These are phyloP conservation scores for Nectriaceae sp. DNA, from an alignment of 2,329 filamentous ascomycete species.

Conservation along the genomic window DNA sequence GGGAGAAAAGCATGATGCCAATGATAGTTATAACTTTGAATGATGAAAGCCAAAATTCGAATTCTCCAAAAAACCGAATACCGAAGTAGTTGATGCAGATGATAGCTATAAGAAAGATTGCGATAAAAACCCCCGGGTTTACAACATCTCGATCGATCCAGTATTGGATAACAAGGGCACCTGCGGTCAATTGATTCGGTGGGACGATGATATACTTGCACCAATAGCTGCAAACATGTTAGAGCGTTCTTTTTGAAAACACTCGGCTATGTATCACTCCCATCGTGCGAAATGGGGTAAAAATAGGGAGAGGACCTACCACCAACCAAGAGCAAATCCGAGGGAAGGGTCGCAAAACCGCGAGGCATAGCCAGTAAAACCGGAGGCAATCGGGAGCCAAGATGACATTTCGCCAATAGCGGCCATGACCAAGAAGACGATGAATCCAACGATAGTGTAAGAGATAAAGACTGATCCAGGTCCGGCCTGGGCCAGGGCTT, in stretches of 20 bases:
- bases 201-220: conserved; percentile 84
- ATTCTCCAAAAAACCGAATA: conserved; percentile 68
- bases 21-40: conserved; percentile 71
- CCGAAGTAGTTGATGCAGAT: conserved; percentile 69
- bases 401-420: conserved; percentile 83
- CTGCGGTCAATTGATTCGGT: conserved; percentile 81
- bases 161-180: conserved; percentile 76
- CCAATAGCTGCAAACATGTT: no score
- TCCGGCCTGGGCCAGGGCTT: conserved; percentile 53
- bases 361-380: conserved; percentile 80
- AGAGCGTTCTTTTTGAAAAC: no score
- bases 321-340: conserved; percentile 77
- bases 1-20: conserved; percentile 64
- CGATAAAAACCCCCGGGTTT: conserved; percentile 79
- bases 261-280: no score
- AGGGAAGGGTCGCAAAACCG: conserved; percentile 80
- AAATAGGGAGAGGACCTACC: conserved; percentile 44
- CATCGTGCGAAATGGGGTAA: no score
- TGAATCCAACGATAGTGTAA: conserved; percentile 67
- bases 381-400: conserved; percentile 77
- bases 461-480: conserved; percentile 72
- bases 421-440: conserved; percentile 82
- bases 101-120: conserved; percentile 66
- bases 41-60: conserved; percentile 63
- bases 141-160: conserved; percentile 68